Conservation (phyloP, 129 eudicot genomes). For the Escallonia rubra region DNA sequence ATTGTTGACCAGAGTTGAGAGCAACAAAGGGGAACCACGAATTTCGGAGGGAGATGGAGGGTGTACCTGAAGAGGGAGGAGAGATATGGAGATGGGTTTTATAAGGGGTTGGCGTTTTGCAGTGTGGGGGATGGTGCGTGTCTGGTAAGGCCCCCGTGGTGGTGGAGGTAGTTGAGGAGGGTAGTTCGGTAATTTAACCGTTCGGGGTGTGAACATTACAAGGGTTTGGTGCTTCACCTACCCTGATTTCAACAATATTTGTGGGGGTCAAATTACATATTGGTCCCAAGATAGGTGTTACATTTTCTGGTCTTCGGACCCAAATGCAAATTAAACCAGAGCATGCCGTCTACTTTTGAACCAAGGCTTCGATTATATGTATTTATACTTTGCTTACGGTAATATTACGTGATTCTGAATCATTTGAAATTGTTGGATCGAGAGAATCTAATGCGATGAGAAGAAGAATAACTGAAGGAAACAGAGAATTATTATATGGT, state of each 20-base stretch:
- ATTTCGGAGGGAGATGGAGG: not conserved
- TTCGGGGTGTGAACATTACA: not conserved
- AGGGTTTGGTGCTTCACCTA: not conserved
- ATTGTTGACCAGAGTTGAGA: not conserved
- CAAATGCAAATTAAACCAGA: too few species aligned
- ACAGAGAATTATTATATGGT: too few species aligned
- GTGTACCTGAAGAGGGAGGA: slow-evolving; percentile 19
- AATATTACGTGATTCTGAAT: too few species aligned
- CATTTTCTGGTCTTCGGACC: too few species aligned
- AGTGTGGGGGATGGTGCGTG: not conserved
- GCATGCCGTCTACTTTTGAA: too few species aligned
- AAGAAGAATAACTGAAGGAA: too few species aligned
- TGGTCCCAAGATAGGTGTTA: too few species aligned
- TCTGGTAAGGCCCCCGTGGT: not conserved
- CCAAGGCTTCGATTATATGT: too few species aligned
- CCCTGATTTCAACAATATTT: not conserved
- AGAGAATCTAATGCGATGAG: too few species aligned
- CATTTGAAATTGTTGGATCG: too few species aligned
- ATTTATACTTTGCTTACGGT: too few species aligned
- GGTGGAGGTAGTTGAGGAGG: slow-evolving; percentile 16
- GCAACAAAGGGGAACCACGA: not conserved
- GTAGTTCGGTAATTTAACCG: not conserved
- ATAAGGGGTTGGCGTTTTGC: not conserved
- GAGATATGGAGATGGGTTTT: slow-evolving; percentile 2
- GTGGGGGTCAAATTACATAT: too few species aligned